Percentiles rank a stretch among this genome's conserved stretches.
These are phyloP conservation scores for Asterionellopsis glacialis DNA, from an alignment of 108 stramenopile genomes.

Conservation along the genomic window DNA sequence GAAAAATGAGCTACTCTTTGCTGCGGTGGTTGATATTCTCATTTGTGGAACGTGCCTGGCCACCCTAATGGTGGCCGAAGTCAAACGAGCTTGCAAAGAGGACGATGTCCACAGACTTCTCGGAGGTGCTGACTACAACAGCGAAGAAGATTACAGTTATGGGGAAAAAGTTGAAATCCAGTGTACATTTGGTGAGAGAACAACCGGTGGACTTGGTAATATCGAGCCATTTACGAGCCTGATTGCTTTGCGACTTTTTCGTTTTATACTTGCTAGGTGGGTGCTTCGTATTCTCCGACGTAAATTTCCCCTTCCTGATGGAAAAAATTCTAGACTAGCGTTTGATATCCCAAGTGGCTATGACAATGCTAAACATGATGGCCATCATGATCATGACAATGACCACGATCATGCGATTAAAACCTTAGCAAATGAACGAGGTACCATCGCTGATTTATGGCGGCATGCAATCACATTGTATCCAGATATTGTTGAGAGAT, in stretches of 20 bases:
- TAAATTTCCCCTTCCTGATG: neutral
- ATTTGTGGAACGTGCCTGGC: slow-evolving; percentile 42
- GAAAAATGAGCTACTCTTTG: slow-evolving; percentile 8
- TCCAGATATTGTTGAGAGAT: slow-evolving; percentile 63
- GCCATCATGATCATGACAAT: neutral
- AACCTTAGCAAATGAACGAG: slow-evolving; percentile 16
- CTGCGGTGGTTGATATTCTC: slow-evolving; percentile 44
- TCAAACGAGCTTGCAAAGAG: slow-evolving; percentile 53
- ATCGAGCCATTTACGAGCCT: slow-evolving; percentile 75
- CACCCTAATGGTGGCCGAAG: slow-evolving; percentile 60
- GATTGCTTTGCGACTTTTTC: slow-evolving; percentile 56
- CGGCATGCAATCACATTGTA: slow-evolving; percentile 54
- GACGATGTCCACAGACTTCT: neutral
- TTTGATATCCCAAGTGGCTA: too few relatives aligned
- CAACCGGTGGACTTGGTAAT: slow-evolving; percentile 63
- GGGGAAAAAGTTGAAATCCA: neutral
- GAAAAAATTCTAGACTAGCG: neutral
- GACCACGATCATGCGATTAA: neutral
- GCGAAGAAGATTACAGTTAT: slow-evolving; percentile 8
- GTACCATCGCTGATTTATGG: slow-evolving; percentile 68
- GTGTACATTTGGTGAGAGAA: slow-evolving; percentile 52
- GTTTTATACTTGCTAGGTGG: slow-evolving; percentile 38
- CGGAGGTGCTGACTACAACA: neutral
- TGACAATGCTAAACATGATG: neutral
- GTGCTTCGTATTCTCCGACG: slow-evolving; percentile 7